Percentiles rank a stretch among this genome's conserved stretches.
phyloP scores from a whole-genome alignment of 1,284 basidiomycete genomes.

The Erythrobasidium hasegawianum region DNA sequence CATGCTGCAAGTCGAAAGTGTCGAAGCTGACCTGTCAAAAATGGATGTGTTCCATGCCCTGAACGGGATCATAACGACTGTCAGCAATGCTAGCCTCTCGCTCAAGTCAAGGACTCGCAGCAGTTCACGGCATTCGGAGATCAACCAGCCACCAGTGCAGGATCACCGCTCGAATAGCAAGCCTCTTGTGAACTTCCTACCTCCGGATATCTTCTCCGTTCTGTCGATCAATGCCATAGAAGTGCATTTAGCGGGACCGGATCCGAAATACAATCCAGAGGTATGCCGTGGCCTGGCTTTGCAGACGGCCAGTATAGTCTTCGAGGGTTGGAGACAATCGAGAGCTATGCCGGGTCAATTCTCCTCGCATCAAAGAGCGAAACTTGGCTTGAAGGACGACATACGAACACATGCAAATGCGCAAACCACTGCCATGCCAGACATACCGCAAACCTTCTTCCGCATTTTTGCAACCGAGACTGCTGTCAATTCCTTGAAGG shows the following conservation, averaged over 20 bases:
- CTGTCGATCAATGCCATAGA: slow-evolving; percentile 63
- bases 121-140: neutral
- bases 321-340: slow-evolving; percentile 61
- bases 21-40: slow-evolving; percentile 6
- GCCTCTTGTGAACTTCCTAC: slow-evolving; percentile 54
- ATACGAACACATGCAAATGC: slow-evolving; percentile 59
- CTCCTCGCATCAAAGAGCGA: slow-evolving; percentile 53
- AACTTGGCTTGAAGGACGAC: slow-evolving; percentile 60
- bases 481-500: slow-evolving; percentile 48
- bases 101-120: neutral
- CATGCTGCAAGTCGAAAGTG: neutral
- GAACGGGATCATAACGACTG: neutral
- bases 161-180: neutral
- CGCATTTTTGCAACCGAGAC: slow-evolving; percentile 45
- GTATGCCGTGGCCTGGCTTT: slow-evolving; percentile 69
- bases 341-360: slow-evolving; percentile 52
- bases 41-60: slow-evolving; percentile 16
- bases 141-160: neutral
- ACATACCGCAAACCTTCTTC: slow-evolving; percentile 52
- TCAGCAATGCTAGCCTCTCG: neutral
- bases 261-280: slow-evolving; percentile 65
- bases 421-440: slow-evolving; percentile 48
- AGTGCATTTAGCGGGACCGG: slow-evolving; percentile 66
- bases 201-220: slow-evolving; percentile 59
- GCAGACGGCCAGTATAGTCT: slow-evolving; percentile 56